These are phyloP conservation scores for Phaseolus lunatus DNA, from an alignment of 306 rosid species.

Conservation along the genomic window DNA sequence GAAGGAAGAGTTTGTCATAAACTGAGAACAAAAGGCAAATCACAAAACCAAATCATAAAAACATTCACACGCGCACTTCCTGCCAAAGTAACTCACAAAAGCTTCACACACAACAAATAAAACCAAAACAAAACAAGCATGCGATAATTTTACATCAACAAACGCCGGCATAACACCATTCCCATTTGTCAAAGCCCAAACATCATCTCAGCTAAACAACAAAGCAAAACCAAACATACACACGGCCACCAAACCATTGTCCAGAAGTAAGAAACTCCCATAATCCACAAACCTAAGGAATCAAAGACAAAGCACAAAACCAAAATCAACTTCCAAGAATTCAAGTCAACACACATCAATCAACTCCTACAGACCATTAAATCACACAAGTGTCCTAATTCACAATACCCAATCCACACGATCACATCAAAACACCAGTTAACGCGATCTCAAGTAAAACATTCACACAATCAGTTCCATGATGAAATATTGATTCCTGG, in stretches of 20 bases:
- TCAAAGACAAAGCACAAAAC: slow-evolving; percentile 1
- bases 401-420: background rate
- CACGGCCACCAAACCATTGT: background rate
- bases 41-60: background rate
- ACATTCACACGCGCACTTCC: background rate
- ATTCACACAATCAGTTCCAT: background rate
- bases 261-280: background rate
- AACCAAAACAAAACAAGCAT: background rate
- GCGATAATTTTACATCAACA: background rate
- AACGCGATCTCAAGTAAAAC: background rate
- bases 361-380: background rate
- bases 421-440: background rate
- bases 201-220: background rate
- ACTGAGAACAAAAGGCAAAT: too few species aligned
- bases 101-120: background rate
- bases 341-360: background rate
- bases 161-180: background rate
- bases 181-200: background rate
- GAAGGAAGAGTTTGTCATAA: slow-evolving; percentile 7
- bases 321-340: background rate
- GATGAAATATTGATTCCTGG: background rate
- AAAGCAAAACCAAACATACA: background rate
- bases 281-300: background rate
- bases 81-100: background rate
- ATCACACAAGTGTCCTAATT: background rate